Evolutionary conservation across 2,329 filamentous ascomycete genomes (phyloP), one percentile per base, ranked within the genome.

Genomic region (Huntiella decipiens): DNA sequence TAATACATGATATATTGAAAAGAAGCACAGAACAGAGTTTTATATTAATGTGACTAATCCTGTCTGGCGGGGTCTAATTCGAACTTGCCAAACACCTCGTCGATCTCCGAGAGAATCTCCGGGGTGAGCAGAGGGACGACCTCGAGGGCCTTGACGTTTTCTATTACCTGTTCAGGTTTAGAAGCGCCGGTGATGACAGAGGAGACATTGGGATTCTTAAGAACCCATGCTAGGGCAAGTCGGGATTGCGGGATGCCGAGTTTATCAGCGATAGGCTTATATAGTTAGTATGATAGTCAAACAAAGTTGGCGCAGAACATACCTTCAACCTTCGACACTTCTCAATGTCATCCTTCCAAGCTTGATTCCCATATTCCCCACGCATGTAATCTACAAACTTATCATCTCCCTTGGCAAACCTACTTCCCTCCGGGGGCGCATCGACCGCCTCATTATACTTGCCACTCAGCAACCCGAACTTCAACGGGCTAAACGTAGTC

Each of bases 401-500:
- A 44, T 66, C 66, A 50, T 68, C 65, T 60, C 74, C 72, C 52
- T 63, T 70, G 39, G 67, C 71, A 54, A 72, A 77, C 12, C 71
- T 70, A 19, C 67, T 74, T 53, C 69, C 70, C 4, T 73, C 71
- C 15, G 75, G 66, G 40, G 56, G 49, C 41, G 67, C 57, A 38
- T 63, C 58, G 7, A 75, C 60, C 1, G 66, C 66, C 37, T 66
- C 63, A 44, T 76, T 77, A 61, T 81, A 81, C 59, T 80, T 81
- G 31, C 77, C 77, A 0, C 72, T 74, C 44, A 80, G 60, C 43
- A 81, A 59, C 2, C 77, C 77, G 36, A 61, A 60, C 51, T 62
- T 62, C 52, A 80, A 62, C 2, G 76, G 75, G n/a, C 65, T 70
- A 58, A 70, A 80, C 33, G 68, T 70, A 2, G 77, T 80, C 41